phyloP scores from a whole-genome alignment of 257 asterid species.

The Paulownia fortunei region DNA sequence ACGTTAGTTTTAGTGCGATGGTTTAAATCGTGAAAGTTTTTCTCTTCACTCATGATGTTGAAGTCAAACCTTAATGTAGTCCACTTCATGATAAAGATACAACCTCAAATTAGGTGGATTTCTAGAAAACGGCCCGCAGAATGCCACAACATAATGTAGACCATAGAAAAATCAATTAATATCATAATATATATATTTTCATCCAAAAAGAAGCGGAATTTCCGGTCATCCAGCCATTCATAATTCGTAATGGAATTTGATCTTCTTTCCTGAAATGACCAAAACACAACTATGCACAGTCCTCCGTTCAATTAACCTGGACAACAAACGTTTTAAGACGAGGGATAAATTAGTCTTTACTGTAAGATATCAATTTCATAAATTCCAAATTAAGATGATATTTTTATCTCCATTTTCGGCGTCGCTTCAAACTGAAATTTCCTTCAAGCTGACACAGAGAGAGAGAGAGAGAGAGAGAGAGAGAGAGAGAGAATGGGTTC shows the following conservation, averaged over 20 bases:
- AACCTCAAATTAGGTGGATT: not conserved
- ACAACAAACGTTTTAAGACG: not conserved
- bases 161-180: not conserved
- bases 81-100: not conserved
- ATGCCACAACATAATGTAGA: not conserved
- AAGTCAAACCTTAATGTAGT: too few relatives aligned
- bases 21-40: too few relatives aligned
- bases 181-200: too few relatives aligned
- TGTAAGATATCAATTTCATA: not conserved
- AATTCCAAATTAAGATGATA: not conserved
- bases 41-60: too few relatives aligned
- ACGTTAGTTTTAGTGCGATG: too few relatives aligned
- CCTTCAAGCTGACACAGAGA: not conserved
- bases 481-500: conserved; percentile 43
- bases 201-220: not conserved
- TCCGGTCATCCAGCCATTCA: conserved; percentile 9
- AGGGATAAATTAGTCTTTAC: conserved; percentile 36
- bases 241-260: conserved; percentile 20
- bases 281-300: conserved; percentile 11
- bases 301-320: conserved; percentile 46
- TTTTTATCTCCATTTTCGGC: conserved; percentile 5
- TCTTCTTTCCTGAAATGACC: conserved; percentile 29
- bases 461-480: not conserved
- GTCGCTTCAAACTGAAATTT: conserved; percentile 26
- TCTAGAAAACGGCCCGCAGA: not conserved